A percentile compares a stretch with the other conserved stretches of the same genome.
Evolutionary conservation across 2,329 filamentous ascomycete species (phyloP).

Genomic region (Claviceps sorghi): DNA sequence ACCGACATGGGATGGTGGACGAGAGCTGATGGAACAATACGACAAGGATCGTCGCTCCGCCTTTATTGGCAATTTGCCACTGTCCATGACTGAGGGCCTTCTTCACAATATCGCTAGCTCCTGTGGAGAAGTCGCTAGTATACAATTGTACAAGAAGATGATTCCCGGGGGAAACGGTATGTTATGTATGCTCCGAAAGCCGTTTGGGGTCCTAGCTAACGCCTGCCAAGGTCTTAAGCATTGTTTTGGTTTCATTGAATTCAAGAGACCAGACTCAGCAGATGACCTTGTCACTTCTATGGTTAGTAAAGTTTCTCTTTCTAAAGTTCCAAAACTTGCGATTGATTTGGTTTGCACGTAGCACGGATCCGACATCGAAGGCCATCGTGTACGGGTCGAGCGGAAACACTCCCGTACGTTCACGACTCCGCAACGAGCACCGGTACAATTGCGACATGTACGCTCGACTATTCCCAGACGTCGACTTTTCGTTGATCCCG

Average conservation of each 20-base stretch:
- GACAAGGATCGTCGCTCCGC: constrained; percentile 31
- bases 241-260: constrained; percentile 26
- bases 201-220: constrained; percentile 6
- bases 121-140: constrained; percentile 23
- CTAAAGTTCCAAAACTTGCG: neutral
- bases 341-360: constrained; percentile 9
- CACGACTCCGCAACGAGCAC: constrained; percentile 9
- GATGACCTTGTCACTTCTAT: constrained; percentile 21
- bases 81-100: constrained; percentile 19
- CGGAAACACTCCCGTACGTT: constrained; percentile 18
- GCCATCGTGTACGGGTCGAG: constrained; percentile 22
- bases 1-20: constrained; percentile 1
- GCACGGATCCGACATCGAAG: constrained; percentile 19
- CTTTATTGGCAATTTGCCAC: constrained; percentile 32
- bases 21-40: constrained; percentile 18
- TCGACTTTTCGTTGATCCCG: neutral
- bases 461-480: constrained; percentile 5
- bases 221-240: constrained; percentile 9
- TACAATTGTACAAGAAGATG: constrained; percentile 12
- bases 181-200: neutral
- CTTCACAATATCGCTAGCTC: constrained; percentile 22
- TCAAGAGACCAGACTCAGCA: constrained; percentile 20
- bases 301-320: constrained; percentile 17
- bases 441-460: neutral
- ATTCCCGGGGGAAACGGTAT: constrained; percentile 7